These are phyloP conservation scores for Elaeagnus macrophylla DNA, from an alignment of 306 rosid species.

Conservation along the genomic window DNA sequence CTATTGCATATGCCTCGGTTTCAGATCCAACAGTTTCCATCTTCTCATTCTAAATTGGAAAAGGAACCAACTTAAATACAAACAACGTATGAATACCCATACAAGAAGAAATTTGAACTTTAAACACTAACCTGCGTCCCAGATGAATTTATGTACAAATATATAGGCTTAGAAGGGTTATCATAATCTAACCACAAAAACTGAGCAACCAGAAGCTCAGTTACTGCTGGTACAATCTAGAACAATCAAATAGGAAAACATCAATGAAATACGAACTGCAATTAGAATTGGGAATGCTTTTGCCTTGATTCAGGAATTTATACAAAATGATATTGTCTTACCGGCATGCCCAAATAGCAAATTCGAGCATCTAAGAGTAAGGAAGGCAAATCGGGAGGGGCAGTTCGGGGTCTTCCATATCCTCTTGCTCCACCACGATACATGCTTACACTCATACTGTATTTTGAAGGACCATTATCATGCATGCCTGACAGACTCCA, in stretches of 20 bases:
- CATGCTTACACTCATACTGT: conserved; percentile 85
- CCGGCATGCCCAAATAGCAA: conserved; percentile 89
- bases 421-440: conserved; percentile 80
- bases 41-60: conserved; percentile 58
- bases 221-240: conserved; percentile 89
- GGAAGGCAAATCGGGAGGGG: conserved; percentile 97
- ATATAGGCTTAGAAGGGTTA: conserved; percentile 65
- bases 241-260: conserved; percentile 21
- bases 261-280: conserved; percentile 8
- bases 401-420: conserved; percentile 56
- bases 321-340: conserved; percentile 31
- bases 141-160: conserved; percentile 78
- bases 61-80: conserved; percentile 12
- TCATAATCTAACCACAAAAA: conserved; percentile 95
- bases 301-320: conserved; percentile 3
- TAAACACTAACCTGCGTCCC: conserved; percentile 71
- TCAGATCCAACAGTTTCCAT: conserved; percentile 79
- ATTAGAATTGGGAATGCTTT: conserved; percentile 1
- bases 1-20: conserved; percentile 82
- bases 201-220: conserved; percentile 90
- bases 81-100: conserved; percentile 7
- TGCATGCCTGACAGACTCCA: conserved; percentile 48
- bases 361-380: conserved; percentile 82
- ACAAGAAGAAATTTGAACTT: conserved; percentile 6
- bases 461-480: conserved; percentile 38